A percentile compares a stretch with the other conserved stretches of the same genome.
phyloP scores from a whole-genome alignment of 306 rosid species.

The Vigna unguiculata region DNA sequence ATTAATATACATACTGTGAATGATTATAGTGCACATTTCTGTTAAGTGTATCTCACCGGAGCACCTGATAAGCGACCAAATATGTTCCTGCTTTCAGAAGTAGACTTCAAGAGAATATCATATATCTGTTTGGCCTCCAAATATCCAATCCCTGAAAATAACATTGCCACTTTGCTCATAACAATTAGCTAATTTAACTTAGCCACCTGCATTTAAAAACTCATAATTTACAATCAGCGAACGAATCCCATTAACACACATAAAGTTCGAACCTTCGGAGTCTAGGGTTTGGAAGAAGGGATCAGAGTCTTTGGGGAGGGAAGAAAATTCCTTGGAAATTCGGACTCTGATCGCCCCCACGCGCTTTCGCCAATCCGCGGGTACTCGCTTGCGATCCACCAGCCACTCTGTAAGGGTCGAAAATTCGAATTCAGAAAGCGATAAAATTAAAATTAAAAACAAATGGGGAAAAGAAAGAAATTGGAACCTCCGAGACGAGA shows the following conservation, averaged over 20 bases:
- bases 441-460: background rate
- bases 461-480: background rate
- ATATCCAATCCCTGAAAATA: constrained; percentile 76
- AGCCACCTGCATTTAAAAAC: constrained; percentile 1
- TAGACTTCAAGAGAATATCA: constrained; percentile 73
- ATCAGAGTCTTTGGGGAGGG: constrained; percentile 79
- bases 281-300: constrained; percentile 80
- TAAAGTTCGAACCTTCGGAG: constrained; percentile 59
- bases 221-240: background rate
- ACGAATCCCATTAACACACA: background rate
- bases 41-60: constrained; percentile 63
- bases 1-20: background rate
- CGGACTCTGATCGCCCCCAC: constrained; percentile 71
- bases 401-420: constrained; percentile 74
- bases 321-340: constrained; percentile 74
- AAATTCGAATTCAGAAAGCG: constrained; percentile 34
- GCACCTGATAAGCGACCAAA: constrained; percentile 90
- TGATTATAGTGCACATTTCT: background rate
- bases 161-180: constrained; percentile 23
- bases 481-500: constrained; percentile 91
- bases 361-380: constrained; percentile 91
- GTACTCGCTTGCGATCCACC: constrained; percentile 89
- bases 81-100: constrained; percentile 85
- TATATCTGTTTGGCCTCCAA: constrained; percentile 80
- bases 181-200: background rate